Base-by-base conservation (phyloP, 106 monocot species). In the Chionographis japonica region DNA sequence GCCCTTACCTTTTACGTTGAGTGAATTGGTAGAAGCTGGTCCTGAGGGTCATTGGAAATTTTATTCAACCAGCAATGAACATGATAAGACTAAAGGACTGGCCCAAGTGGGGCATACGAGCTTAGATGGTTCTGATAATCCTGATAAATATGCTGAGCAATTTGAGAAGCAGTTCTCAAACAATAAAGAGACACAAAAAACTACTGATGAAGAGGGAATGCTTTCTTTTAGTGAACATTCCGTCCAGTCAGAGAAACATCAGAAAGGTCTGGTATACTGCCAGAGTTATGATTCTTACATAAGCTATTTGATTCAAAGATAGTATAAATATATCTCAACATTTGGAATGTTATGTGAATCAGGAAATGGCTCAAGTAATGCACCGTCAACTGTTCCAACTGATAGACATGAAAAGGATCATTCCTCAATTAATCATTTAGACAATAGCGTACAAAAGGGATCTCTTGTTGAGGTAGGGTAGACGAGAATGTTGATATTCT, bases 1-100 rank as follows among this genome's bases (percentile, higher is more conserved):
- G 69, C 97, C 89, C 41, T 72, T 98, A 69, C 97, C 97, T 71
- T 80, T 92, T 52, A 73, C 80, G 14, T 65, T 85, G 46, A 71
- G 63, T 55, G 81, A 87, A n/a, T 66, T 98, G 73, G 62, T 86
- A 60, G 92, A 92, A 70, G 78, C 84, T 67, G 92, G 92, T 19
- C 87, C 89, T 43, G 85, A 87, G 9, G 83, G 81, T 64, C 85
- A 63, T 52, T 93, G 85, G 87, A 92, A 77, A 78, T 52, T 36
- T 46, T 56, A 60, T 39, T 18, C 59, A 11, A n/a, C 58, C 17
- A 57, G 46, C 19, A 78, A 71, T 12, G 61, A 72, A 50, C 19
- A 55, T 68, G 54, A 14, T 15, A 72, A 72, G 37, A 37, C 72
- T 63, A 65, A 56, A 9, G 42, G 5, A 50, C 43, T 65, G 52